Conservation (phyloP, 768 basidiomycete genomes). For the Pisolithus tinctorius region DNA sequence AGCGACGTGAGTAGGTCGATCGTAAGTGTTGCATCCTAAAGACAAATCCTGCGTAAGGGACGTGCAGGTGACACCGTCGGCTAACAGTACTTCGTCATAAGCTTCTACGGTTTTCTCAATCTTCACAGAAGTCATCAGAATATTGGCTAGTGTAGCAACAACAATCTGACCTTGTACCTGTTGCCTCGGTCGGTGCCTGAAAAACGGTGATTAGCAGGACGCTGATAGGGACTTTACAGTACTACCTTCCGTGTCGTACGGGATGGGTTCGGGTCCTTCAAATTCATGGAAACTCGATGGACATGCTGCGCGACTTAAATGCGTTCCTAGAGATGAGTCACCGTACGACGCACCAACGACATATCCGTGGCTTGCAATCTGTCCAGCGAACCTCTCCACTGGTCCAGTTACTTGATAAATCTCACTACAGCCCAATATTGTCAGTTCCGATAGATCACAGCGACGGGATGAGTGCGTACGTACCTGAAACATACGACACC, state of each 20-base stretch:
- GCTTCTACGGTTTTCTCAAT: conserved; percentile 82
- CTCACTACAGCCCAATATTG: conserved; percentile 46
- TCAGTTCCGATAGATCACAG: background rate
- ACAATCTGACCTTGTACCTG: conserved; percentile 63
- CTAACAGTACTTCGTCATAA: conserved; percentile 68
- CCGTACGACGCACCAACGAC: conserved; percentile 55
- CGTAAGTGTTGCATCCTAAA: conserved; percentile 70
- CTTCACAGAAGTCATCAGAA: conserved; percentile 34
- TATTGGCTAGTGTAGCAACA: background rate
- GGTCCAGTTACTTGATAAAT: conserved; percentile 97
- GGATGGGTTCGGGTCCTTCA: conserved; percentile 78
- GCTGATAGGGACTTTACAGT: conserved; percentile 1
- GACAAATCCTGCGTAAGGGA: conserved; percentile 1
- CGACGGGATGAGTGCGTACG: background rate
- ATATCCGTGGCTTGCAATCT: conserved; percentile 83
- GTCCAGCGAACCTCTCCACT: conserved; percentile 86
- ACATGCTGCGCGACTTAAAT: conserved; percentile 44
- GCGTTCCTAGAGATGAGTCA: background rate
- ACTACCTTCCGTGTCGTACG: conserved; percentile 80
- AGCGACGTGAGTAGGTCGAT: conserved; percentile 69
- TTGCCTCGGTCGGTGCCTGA: conserved; percentile 88
- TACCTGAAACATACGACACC: conserved; percentile 82
- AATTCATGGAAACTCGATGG: conserved; percentile 92
- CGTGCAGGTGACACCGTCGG: background rate
- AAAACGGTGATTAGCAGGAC: background rate